Base-by-base conservation (phyloP, 495 filamentous ascomycete genomes). In the Bathelium albidoporum region DNA sequence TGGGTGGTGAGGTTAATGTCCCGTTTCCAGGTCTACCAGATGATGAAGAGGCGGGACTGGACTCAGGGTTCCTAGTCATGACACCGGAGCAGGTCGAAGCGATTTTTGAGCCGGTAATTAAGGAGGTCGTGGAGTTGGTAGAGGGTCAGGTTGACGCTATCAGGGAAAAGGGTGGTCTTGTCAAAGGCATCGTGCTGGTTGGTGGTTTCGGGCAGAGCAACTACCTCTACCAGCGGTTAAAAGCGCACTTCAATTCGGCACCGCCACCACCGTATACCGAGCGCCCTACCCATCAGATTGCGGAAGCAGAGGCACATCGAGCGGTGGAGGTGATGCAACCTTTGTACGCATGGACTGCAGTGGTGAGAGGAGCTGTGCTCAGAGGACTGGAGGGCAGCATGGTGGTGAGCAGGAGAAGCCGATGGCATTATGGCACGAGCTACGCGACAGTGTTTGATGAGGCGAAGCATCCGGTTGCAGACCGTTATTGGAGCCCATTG, bases 391-490 rank as follows among this genome's bases (percentile, higher is more conserved):
- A 90, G 71, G 87, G 83, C 28, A 87, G 79, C 69, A 85, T 89
- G 81, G 85, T 90, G 4, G 79, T 87, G 32, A 85, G 79, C 29
- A 73, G 87, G 29, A 82, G 84, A 67, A 80, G 85, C 32, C 77
- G 88, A 53, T 86, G 83, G 79, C 85, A 89, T 73, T 90, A 90
- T 71, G 87, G 87, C n/a, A 90, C 87, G 10, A 85, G 82, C 44
- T 89, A 89, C 73, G 87, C 87, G 0, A 89, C 87, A 0, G 85
- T 87, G 9, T 90, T 87, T 72, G 86, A 89, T 65, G 86, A 85
- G 65, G 75, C 81, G 60, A 87, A 84, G 64, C 87, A 90, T 69
- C 78, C 79, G 18, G 79, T 88, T 7, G 77, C 72, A 32, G 87
- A 90, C 65, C 72, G 87, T 41, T 90, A 90, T 68, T 90, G 87